Conservation (phyloP, 2,329 filamentous ascomycete genomes). For the Cadophora gregata region DNA sequence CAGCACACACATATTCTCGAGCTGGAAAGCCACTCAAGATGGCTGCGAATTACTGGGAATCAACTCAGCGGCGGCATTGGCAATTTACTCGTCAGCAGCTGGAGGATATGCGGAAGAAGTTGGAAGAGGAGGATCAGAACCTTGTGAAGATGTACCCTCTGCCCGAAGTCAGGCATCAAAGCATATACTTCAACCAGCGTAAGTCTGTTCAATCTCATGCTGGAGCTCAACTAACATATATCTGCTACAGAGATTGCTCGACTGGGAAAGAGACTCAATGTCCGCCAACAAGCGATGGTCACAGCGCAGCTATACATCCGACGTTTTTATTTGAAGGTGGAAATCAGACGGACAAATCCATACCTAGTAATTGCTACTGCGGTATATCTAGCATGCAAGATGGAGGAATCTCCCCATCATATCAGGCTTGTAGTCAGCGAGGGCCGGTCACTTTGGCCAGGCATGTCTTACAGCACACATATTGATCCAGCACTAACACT, state of each 20-base stretch:
- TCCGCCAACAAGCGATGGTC: slow-evolving; percentile 90
- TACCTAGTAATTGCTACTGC: slow-evolving; percentile 93
- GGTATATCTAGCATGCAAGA: slow-evolving; percentile 95
- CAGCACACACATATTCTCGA: not conserved
- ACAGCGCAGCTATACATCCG: slow-evolving; percentile 96
- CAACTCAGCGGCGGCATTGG: slow-evolving; percentile 90
- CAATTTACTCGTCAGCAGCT: slow-evolving; percentile 86
- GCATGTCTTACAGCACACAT: slow-evolving; percentile 47
- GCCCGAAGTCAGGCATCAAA: slow-evolving; percentile 80
- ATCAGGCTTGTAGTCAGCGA: slow-evolving; percentile 90
- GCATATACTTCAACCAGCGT: slow-evolving; percentile 94
- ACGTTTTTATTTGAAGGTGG: slow-evolving; percentile 89
- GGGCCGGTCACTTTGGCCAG: slow-evolving; percentile 82
- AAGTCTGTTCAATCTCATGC: slow-evolving; percentile 44
- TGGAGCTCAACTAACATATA: not conserved
- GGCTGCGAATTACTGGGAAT: slow-evolving; percentile 87
- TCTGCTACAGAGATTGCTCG: slow-evolving; percentile 72
- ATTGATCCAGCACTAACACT: not conserved
- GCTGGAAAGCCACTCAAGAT: slow-evolving; percentile 28
- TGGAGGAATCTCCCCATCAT: slow-evolving; percentile 96
- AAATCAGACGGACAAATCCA: slow-evolving; percentile 90
- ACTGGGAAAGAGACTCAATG: slow-evolving; percentile 80
- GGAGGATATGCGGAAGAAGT: slow-evolving; percentile 72
- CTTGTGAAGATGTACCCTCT: slow-evolving; percentile 81
- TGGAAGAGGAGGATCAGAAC: slow-evolving; percentile 77